These are phyloP conservation scores for Bullera alba DNA, from an alignment of 768 basidiomycete species.

Conservation along the genomic window DNA sequence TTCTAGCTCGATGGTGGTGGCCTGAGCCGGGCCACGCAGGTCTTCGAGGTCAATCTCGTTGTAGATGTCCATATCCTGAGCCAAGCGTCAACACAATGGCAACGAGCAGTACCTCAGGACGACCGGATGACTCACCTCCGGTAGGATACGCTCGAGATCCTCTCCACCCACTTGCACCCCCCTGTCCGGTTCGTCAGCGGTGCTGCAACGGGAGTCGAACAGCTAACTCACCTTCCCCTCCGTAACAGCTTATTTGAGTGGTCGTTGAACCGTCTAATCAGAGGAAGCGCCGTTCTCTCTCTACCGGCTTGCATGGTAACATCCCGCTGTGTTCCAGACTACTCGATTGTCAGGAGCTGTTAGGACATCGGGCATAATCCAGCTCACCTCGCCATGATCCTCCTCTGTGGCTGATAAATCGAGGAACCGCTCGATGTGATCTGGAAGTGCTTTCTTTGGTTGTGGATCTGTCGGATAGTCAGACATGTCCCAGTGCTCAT, in stretches of 20 bases:
- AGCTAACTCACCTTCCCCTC: conserved; percentile 23
- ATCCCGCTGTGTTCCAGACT: conserved; percentile 87
- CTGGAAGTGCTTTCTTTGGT: conserved; percentile 15
- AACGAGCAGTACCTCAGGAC: background rate
- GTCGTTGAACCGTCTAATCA: conserved; percentile 96
- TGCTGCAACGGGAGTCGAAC: background rate
- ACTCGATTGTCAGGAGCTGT: background rate
- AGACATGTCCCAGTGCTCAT: background rate
- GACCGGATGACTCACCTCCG: conserved; percentile 48
- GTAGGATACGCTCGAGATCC: conserved; percentile 15
- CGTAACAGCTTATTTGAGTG: conserved; percentile 82
- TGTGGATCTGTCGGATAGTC: conserved; percentile 15
- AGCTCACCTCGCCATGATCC: conserved; percentile 75
- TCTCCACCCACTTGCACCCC: background rate
- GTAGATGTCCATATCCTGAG: conserved; percentile 42
- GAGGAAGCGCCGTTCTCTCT: conserved; percentile 75
- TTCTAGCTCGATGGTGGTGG: conserved; percentile 68
- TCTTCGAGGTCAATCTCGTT: conserved; percentile 77
- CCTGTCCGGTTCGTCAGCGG: background rate
- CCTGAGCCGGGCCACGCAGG: conserved; percentile 61
- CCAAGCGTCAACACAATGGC: too few relatives aligned
- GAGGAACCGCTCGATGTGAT: conserved; percentile 63
- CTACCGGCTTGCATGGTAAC: conserved; percentile 92
- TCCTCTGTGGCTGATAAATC: conserved; percentile 80
- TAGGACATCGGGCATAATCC: background rate